Base-by-base conservation (phyloP, 2,329 filamentous ascomycete species). In the Monilinia laxa region DNA sequence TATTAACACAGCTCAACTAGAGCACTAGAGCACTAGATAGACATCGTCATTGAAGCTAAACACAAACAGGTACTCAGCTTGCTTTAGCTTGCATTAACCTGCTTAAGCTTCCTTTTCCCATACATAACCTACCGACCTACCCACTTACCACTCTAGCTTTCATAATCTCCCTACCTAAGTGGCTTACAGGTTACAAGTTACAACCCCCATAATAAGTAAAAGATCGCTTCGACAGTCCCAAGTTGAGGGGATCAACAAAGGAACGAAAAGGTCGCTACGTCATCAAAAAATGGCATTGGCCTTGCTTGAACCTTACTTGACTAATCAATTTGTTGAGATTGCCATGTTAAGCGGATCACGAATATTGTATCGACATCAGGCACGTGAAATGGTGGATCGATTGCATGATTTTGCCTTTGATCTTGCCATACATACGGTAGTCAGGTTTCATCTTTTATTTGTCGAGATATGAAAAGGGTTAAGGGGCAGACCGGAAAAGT, bases 251-350 rank as follows among this genome's bases (percentile, higher is more conserved):
- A 40, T 56, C 18, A 28, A 38, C n/a, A 35, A 38, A 9, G 54
- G 38, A 38, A 57, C 45, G 23, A 16, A 25, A n/a, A 45, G 18
- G 20, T 35, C 31, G 31, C 9, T 49, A 60, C 57, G 45, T 60
- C 57, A 60, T 60, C 20, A 11, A 9, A 49, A 60, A 35, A 31
- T 5, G 31, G 31, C 56, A 31, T 45, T 28, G 25, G 45, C 7
- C 9, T 23, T 7, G 9, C 40, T 16, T 42, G 1, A 42, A 42
- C 38, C 38, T 49, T n/a, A 49, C 20, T 60, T 49, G 57, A 60
- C 28, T 59, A 59, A 59, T 59, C 57, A 42, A 59, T 49, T 59
- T 59, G 40, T 35, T 59, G 25, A 49, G 25, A 59, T 59, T 59
- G 42, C 42, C 57, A 60, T 60, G 45, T 23, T 38, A 23, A n/a